Base-by-base conservation (phyloP, 192 early-diverging fungal species). In the Phycomyces blakesleeanus region DNA sequence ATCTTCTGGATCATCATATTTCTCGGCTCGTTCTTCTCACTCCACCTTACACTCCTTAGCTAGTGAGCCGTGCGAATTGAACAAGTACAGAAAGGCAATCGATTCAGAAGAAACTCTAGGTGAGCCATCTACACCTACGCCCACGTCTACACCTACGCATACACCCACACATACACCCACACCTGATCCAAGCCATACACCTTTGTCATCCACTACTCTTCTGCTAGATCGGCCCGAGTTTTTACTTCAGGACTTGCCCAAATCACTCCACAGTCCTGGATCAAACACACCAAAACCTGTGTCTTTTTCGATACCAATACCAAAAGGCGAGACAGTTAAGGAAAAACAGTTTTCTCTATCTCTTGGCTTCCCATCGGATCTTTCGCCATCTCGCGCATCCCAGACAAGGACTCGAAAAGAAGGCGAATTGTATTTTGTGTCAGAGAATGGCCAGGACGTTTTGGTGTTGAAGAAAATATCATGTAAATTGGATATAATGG, bases 391-490 rank as follows among this genome's bases (percentile, higher is more conserved):
- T 47, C 44, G 44, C 2, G 44, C 18, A 47, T n/a, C 12, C 18
- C 44, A 37, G 21, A 40, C 14, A 27, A 12, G 2, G 9, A 18
- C 61, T 40, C 39, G 2, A 18, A 59, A 42, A 12, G 39, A 41
- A 42, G 16, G 37, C 3, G 0, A 25, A 59, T 44, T 25, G 18
- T 27, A 55, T 26, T 44, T 81, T 41, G 63, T 87, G 21, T 74
- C 63, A 11, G 82, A 85, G 47, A 81, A 84, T 52, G 83, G 76
- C 0, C 50, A 57, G 0, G 80, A 87, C 64, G 83, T 85, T 2
- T 61, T 88, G 15, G 67, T 83, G 21, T 74, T 89, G 74, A 80
- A 88, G 54, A 78, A 81, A 58, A 58, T 76, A 16, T 66, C 50
- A 9, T 85, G 79, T 3, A 71, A 76, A 53, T 47, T 85, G 18